Conservation (phyloP, 176 grass and related monocot genomes). For the Cenchrus fungigraminus region DNA sequence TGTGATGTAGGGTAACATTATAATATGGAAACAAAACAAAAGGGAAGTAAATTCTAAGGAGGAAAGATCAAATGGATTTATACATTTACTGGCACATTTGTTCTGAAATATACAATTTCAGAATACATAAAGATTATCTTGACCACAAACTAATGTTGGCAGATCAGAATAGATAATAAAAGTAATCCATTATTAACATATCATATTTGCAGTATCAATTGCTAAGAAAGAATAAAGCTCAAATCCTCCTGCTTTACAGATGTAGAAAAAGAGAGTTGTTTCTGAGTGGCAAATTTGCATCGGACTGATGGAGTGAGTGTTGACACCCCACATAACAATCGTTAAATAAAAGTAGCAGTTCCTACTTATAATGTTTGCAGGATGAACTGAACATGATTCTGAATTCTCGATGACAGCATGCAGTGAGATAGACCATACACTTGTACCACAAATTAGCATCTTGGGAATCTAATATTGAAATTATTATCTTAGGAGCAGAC, state of each 20-base stretch:
- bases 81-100: slow-evolving; percentile 22
- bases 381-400: slow-evolving; percentile 43
- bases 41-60: not conserved
- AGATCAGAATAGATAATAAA: slow-evolving; percentile 54
- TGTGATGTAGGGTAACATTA: slow-evolving; percentile 37
- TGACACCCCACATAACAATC: slow-evolving; percentile 27
- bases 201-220: slow-evolving; percentile 31
- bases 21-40: slow-evolving; percentile 34
- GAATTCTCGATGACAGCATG: slow-evolving; percentile 39
- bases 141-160: slow-evolving; percentile 30
- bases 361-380: slow-evolving; percentile 29
- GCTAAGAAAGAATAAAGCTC: slow-evolving; percentile 28
- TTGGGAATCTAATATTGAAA: slow-evolving; percentile 38
- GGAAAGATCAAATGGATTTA: slow-evolving; percentile 35
- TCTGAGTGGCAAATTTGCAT: slow-evolving; percentile 37
- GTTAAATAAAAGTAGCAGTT: slow-evolving; percentile 40
- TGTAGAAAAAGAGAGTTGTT: slow-evolving; percentile 30
- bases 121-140: slow-evolving; percentile 31
- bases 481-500: slow-evolving; percentile 37
- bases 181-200: slow-evolving; percentile 19
- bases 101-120: slow-evolving; percentile 15
- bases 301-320: slow-evolving; percentile 18
- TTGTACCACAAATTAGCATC: slow-evolving; percentile 48
- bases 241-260: slow-evolving; percentile 25
- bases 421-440: slow-evolving; percentile 49